Evolutionary conservation across 345 rosid genomes (phyloP).

Genomic region (Brassica nigra): DNA sequence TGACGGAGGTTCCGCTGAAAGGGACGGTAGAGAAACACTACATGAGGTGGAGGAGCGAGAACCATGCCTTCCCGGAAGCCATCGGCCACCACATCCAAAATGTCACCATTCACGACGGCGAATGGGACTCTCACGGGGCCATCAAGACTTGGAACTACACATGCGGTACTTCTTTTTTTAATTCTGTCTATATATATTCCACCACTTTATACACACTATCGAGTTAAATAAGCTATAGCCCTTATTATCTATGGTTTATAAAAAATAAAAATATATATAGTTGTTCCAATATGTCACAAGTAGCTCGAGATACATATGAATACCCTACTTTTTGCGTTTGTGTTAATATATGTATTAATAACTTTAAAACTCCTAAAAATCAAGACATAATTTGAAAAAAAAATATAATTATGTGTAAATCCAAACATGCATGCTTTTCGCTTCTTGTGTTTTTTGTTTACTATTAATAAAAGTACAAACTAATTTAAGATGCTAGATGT

Average conservation of each 20-base stretch:
- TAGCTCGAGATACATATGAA: not conserved
- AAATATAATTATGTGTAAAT: too few relatives aligned
- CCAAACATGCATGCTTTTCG: not conserved
- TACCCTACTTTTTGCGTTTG: not conserved
- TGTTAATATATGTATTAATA: too few relatives aligned
- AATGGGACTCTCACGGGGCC: constrained; percentile 33
- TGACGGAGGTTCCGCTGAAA: constrained; percentile 31
- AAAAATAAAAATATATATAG: not conserved
- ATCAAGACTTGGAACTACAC: constrained; percentile 36
- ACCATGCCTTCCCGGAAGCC: constrained; percentile 38
- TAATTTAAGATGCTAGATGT: too few relatives aligned
- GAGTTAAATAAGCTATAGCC: not conserved
- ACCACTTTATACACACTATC: not conserved
- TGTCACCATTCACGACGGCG: constrained; percentile 33
- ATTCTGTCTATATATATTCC: not conserved
- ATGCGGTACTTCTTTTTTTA: constrained; percentile 17
- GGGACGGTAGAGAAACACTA: constrained; percentile 31
- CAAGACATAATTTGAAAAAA: not conserved
- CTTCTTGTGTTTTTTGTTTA: not conserved
- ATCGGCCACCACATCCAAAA: constrained; percentile 34
- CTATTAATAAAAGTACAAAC: not conserved
- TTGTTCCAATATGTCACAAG: not conserved
- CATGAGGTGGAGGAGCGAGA: constrained; percentile 36
- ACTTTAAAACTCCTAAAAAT: too few relatives aligned
- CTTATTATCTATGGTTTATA: not conserved